Evolutionary conservation across 1,284 basidiomycete species (phyloP).

Genomic region (Vanrija pseudolonga): DNA sequence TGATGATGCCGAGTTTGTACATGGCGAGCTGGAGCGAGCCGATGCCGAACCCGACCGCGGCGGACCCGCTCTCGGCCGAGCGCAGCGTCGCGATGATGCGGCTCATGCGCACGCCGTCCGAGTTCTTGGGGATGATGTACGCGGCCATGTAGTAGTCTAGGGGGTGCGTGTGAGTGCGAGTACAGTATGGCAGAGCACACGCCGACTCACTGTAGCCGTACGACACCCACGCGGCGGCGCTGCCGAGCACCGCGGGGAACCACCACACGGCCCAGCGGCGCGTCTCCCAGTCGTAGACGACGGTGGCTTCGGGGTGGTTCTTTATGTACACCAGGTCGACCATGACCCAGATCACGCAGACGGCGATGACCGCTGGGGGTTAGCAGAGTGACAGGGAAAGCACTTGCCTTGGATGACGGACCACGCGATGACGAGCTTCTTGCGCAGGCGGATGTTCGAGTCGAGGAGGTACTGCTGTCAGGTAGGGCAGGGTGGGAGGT

Average conservation of each 20-base stretch:
- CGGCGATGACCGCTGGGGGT: constrained; percentile 17
- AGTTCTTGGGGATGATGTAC: constrained; percentile 18
- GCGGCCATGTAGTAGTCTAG: constrained; percentile 20
- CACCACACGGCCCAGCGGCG: constrained; percentile 33
- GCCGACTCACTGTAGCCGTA: constrained; percentile 14
- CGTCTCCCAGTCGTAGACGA: constrained; percentile 32
- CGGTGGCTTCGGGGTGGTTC: neutral
- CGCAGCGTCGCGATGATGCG: constrained; percentile 24
- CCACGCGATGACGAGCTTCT: constrained; percentile 27
- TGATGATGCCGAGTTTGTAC: constrained; percentile 17
- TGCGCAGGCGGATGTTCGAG: constrained; percentile 26
- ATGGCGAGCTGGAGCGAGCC: constrained; percentile 8
- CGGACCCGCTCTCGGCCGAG: constrained; percentile 20
- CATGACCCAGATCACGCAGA: constrained; percentile 42
- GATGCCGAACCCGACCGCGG: constrained; percentile 23
- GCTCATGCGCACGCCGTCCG: constrained; percentile 11
- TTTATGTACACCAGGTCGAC: constrained; percentile 23
- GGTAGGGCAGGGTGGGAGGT: neutral
- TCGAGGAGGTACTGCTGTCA: constrained; percentile 33
- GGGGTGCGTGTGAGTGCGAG: neutral
- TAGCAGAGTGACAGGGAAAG: too few relatives aligned
- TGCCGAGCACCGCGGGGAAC: constrained; percentile 28
- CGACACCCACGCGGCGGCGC: constrained; percentile 8
- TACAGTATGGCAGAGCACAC: too few relatives aligned
- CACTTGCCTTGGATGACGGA: constrained; percentile 19